Base-by-base conservation (phyloP, 495 filamentous ascomycete genomes). In the Poronia punctata region DNA sequence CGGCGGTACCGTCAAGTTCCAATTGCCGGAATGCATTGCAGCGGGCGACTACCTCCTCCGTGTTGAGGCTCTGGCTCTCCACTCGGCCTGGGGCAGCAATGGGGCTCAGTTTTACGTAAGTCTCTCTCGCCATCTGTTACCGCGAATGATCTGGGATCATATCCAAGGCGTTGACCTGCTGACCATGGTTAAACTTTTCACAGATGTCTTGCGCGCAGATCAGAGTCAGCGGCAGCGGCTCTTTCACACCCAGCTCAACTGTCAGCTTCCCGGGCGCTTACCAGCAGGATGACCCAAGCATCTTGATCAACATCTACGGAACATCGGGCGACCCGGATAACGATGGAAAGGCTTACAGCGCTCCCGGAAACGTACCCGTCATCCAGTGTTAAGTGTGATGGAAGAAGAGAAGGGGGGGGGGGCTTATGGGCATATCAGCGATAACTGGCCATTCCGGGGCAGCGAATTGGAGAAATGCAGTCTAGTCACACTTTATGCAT, bases 211-310 rank as follows among this genome's bases (percentile, higher is more conserved):
- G 74, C 47, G 75, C 74, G 4, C 71, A 77, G 56, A 71, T 78
- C 55, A 72, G 67, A 43, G 61, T 77, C 15, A 56, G 62, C 14
- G 66, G 71, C 34, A 60, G 59, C 18, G 71, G 74, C 27, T 55
- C 57, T 19, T 64, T 65, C 33, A 53, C 52, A 4, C 68, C 66
- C 1, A 56, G 59, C 22, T 40, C 59, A 38, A 77, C 74, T 5
- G 71, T 79, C 27, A 66, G 60, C 53, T 69, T 78, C 54, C 76
- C 75, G 3, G 74, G 75, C 20, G 68, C 68, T 14, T 76, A 75
- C 56, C 51, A 58, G 50, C 53, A 66, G 28, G 66, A 41, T 38
- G 66, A 77, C 54, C 67, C 73, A 9, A 71, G 72, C 38, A 75
- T 77, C 50, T 42, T 66, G 24, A 50, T 71, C 54, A 72, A 65